phyloP scores from a whole-genome alignment of 2,329 filamentous ascomycete genomes.

The Biscogniauxia marginata region DNA sequence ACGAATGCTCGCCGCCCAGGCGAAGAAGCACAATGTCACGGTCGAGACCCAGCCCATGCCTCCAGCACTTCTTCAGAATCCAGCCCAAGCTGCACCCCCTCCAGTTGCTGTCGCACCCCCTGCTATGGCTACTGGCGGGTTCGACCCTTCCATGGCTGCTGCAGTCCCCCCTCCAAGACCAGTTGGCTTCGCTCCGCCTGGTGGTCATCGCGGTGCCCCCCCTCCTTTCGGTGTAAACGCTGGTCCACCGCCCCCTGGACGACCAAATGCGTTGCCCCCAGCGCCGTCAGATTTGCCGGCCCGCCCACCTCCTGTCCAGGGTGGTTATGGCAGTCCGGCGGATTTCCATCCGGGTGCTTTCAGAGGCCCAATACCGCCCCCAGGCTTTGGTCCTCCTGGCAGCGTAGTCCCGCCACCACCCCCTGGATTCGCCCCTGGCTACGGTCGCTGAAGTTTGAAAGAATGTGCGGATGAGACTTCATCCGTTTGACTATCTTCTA shows the following conservation, averaged over 20 bases:
- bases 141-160: conserved; percentile 29
- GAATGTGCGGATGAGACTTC: neutral
- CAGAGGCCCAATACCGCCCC: conserved; percentile 42
- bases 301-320: conserved; percentile 67
- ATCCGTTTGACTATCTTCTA: neutral
- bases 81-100: conserved; percentile 27
- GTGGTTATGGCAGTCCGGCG: conserved; percentile 65
- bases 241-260: conserved; percentile 33
- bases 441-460: conserved; percentile 21
- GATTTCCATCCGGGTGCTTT: conserved; percentile 47
- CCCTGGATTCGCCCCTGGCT: conserved; percentile 30
- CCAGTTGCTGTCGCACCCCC: conserved; percentile 23
- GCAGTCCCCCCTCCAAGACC: conserved; percentile 40
- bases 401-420: conserved; percentile 26
- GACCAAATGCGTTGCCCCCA: conserved; percentile 48
- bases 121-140: conserved; percentile 28
- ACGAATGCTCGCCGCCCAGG: conserved; percentile 84
- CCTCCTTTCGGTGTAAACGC: conserved; percentile 39
- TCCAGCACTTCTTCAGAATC: conserved; percentile 62
- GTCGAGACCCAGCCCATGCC: conserved; percentile 76
- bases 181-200: conserved; percentile 33
- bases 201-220: conserved; percentile 30
- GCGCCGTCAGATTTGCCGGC: conserved; percentile 61
- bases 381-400: conserved; percentile 43
- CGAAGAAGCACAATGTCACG: conserved; percentile 89